Percentiles rank a stretch among this genome's conserved stretches.
These are phyloP conservation scores for Aureoboletus auriporus DNA, from an alignment of 768 basidiomycete species.

Conservation along the genomic window DNA sequence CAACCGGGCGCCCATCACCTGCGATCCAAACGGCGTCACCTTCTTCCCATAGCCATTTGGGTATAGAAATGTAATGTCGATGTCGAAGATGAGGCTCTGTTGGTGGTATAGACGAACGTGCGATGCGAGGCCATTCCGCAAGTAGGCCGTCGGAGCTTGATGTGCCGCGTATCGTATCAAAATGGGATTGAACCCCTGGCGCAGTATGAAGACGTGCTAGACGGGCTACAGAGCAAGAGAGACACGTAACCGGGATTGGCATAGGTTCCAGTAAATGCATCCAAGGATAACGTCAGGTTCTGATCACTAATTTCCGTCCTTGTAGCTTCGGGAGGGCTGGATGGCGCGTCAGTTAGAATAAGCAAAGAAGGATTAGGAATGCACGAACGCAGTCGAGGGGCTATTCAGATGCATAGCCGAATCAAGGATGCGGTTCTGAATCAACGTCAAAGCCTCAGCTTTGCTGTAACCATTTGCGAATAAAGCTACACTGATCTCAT, in stretches of 20 bases:
- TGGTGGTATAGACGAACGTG: constrained; percentile 32
- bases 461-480: constrained; percentile 31
- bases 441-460: constrained; percentile 4
- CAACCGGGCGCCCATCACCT: background rate
- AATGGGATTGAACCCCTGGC: constrained; percentile 25
- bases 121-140: constrained; percentile 32
- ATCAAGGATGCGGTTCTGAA: constrained; percentile 21
- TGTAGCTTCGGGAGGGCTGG: background rate
- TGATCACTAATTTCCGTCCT: background rate
- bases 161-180: constrained; percentile 11
- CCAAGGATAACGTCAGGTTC: constrained; percentile 9
- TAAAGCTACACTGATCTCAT: constrained; percentile 34
- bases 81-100: constrained; percentile 18
- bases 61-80: constrained; percentile 27
- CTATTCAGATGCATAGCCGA: constrained; percentile 13
- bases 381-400: background rate
- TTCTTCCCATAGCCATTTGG: constrained; percentile 37
- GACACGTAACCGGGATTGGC: constrained; percentile 34
- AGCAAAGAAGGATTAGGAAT: background rate
- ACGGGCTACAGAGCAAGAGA: constrained; percentile 33
- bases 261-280: constrained; percentile 35
- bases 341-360: background rate
- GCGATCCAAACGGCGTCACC: constrained; percentile 28
- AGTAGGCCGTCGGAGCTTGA: constrained; percentile 21
- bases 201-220: constrained; percentile 21